These are phyloP conservation scores for Claviceps sp. DNA, from an alignment of 2,329 filamentous ascomycete genomes.

Conservation along the genomic window DNA sequence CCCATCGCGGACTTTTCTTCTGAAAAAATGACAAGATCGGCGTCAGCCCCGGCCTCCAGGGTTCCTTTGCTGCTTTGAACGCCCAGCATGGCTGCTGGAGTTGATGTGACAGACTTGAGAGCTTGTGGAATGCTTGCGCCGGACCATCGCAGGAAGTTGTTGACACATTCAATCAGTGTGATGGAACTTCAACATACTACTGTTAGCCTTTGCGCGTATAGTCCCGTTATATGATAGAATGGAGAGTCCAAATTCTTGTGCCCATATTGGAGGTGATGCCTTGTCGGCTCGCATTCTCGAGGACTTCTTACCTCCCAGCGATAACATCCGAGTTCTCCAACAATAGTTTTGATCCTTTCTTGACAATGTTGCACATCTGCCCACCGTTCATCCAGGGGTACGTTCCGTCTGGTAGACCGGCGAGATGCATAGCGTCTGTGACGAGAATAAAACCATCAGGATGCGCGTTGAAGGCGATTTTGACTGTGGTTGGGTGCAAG, in stretches of 20 bases:
- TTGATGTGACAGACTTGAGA: slow-evolving; percentile 59
- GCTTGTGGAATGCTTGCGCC: slow-evolving; percentile 55
- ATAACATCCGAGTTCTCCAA: slow-evolving; percentile 69
- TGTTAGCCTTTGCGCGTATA: slow-evolving; percentile 3
- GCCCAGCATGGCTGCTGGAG: slow-evolving; percentile 65
- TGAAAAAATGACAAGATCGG: slow-evolving; percentile 56
- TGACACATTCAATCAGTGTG: slow-evolving; percentile 68
- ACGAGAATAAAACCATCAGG: slow-evolving; percentile 77
- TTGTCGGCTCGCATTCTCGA: neutral
- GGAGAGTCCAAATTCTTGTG: neutral
- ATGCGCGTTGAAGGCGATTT: slow-evolving; percentile 79
- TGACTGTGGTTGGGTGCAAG: slow-evolving; percentile 74
- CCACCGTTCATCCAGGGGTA: slow-evolving; percentile 77
- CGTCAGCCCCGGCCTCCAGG: slow-evolving; percentile 49
- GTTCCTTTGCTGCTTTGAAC: slow-evolving; percentile 53
- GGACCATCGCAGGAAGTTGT: slow-evolving; percentile 68
- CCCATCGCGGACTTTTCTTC: slow-evolving; percentile 26
- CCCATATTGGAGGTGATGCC: neutral
- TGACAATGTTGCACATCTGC: slow-evolving; percentile 45
- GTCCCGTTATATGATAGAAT: neutral
- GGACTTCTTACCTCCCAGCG: slow-evolving; percentile 49
- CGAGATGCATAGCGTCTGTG: slow-evolving; percentile 82
- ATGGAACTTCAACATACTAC: slow-evolving; percentile 36
- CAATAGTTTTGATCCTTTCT: slow-evolving; percentile 58
- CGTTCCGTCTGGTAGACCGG: slow-evolving; percentile 68